Percentiles rank a stretch among this genome's conserved stretches.
These are phyloP conservation scores for Coniferiporia sulphurascens DNA, from an alignment of 1,284 basidiomycete species.

Conservation along the genomic window DNA sequence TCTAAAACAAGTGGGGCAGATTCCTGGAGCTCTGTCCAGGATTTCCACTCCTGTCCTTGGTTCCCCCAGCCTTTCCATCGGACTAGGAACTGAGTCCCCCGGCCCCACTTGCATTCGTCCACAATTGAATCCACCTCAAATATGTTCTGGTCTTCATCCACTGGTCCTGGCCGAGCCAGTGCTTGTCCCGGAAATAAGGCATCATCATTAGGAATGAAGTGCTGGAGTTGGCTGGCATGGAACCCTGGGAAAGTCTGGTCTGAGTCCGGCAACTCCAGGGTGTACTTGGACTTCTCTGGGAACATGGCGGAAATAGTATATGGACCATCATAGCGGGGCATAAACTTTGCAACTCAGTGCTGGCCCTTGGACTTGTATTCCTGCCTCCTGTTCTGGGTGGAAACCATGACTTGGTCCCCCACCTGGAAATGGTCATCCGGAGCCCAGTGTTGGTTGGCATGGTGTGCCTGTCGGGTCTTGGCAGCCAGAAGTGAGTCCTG, in stretches of 20 bases:
- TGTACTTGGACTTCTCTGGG: slow-evolving; percentile 23
- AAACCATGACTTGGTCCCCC: slow-evolving; percentile 21
- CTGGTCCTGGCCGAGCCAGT: too few species aligned
- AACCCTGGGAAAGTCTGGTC: slow-evolving; percentile 23
- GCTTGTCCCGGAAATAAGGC: not conserved
- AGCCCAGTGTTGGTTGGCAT: too few species aligned
- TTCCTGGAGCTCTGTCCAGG: slow-evolving; percentile 20
- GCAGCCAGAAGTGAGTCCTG: not conserved
- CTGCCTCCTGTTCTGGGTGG: slow-evolving; percentile 14
- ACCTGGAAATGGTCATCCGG: slow-evolving; percentile 11
- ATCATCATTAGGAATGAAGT: slow-evolving; percentile 5
- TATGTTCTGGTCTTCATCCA: slow-evolving; percentile 1
- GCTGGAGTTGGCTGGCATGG: slow-evolving; percentile 20
- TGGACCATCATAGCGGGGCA: slow-evolving; percentile 27
- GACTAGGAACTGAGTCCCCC: slow-evolving; percentile 11
- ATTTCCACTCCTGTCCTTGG: slow-evolving; percentile 22
- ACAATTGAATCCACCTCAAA: slow-evolving; percentile 7
- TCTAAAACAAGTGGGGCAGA: slow-evolving; percentile 20
- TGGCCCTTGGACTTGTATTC: slow-evolving; percentile 19
- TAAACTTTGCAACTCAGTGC: slow-evolving; percentile 25
- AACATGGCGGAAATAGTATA: slow-evolving; percentile 19
- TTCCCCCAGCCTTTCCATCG: slow-evolving; percentile 16
- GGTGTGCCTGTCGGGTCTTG: too few species aligned
- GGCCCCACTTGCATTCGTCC: not conserved
- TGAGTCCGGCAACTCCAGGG: slow-evolving; percentile 20